Conservation (phyloP, 441 rosid genomes). For the Melastoma candidum region DNA sequence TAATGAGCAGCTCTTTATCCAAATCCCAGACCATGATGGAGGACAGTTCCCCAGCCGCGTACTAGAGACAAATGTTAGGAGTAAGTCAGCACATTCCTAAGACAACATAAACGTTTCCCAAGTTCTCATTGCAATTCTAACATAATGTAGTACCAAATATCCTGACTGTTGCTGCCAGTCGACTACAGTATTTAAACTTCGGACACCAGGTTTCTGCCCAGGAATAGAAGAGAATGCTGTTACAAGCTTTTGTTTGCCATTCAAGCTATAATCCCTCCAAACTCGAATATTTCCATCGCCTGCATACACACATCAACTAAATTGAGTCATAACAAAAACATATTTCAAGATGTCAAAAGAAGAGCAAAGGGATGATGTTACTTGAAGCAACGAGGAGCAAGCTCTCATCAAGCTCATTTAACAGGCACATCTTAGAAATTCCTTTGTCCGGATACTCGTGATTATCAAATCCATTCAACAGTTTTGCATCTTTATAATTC, state of each 20-base stretch:
- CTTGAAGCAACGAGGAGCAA: conserved; percentile 93
- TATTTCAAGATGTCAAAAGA: too few species aligned
- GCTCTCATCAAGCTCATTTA: conserved; percentile 96
- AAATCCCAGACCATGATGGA: conserved; percentile 84
- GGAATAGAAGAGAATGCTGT: conserved; percentile 93
- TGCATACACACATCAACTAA: conserved; percentile 13
- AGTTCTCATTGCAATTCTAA: too few species aligned
- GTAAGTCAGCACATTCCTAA: too few species aligned
- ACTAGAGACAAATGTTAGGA: conserved; percentile 28
- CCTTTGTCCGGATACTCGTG: conserved; percentile 89
- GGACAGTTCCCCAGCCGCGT: conserved; percentile 83
- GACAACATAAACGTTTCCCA: too few species aligned
- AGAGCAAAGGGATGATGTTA: conserved; percentile 22
- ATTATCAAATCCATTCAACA: conserved; percentile 80
- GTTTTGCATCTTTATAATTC: conserved; percentile 59
- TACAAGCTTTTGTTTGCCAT: conserved; percentile 81
- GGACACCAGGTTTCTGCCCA: conserved; percentile 81
- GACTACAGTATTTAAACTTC: conserved; percentile 77
- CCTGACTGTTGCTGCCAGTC: conserved; percentile 99
- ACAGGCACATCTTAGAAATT: conserved; percentile 84
- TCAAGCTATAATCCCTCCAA: conserved; percentile 79
- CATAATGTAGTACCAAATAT: conserved; percentile 52
- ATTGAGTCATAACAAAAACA: too few species aligned
- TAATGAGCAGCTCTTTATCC: conserved; percentile 79
- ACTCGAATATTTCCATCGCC: conserved; percentile 92